Percentiles rank a stretch among this genome's conserved stretches.
Evolutionary conservation across 2,329 filamentous ascomycete genomes (phyloP).

Genomic region (Periconia digitata): DNA sequence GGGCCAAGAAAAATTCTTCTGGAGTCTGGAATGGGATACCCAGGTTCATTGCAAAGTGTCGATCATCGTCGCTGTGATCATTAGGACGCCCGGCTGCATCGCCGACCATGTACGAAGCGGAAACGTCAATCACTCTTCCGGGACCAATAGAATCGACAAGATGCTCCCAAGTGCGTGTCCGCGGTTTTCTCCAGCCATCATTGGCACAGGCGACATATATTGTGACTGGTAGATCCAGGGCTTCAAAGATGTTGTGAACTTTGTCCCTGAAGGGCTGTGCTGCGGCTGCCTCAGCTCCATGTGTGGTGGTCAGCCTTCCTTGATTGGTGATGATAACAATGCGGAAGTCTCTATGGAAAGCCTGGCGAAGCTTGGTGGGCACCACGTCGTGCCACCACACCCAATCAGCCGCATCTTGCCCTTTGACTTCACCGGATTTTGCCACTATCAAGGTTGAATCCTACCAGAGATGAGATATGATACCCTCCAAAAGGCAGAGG

Average conservation of each 20-base stretch:
- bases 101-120: too few relatives aligned
- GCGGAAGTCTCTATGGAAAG: not conserved
- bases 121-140: too few relatives aligned
- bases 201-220: slow-evolving; percentile 2
- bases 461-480: too few relatives aligned
- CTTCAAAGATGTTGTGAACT: not conserved
- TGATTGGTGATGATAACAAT: slow-evolving; percentile 7
- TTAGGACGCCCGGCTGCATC: not conserved
- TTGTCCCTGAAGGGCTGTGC: not conserved
- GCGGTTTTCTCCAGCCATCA: slow-evolving; percentile 1
- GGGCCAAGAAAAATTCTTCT: not conserved
- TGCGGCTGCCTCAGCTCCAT: not conserved
- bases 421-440: not conserved
- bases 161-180: not conserved
- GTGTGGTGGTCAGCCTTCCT: not conserved
- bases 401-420: not conserved
- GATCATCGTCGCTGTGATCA: not conserved
- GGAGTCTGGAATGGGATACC: not conserved
- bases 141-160: not conserved
- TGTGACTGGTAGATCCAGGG: not conserved
- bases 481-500: too few relatives aligned
- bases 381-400: not conserved
- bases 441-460: not conserved
- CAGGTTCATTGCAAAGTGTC: not conserved
- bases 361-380: not conserved